Conservation (phyloP, 306 rosid genomes). For the Abrus pulchellus region DNA sequence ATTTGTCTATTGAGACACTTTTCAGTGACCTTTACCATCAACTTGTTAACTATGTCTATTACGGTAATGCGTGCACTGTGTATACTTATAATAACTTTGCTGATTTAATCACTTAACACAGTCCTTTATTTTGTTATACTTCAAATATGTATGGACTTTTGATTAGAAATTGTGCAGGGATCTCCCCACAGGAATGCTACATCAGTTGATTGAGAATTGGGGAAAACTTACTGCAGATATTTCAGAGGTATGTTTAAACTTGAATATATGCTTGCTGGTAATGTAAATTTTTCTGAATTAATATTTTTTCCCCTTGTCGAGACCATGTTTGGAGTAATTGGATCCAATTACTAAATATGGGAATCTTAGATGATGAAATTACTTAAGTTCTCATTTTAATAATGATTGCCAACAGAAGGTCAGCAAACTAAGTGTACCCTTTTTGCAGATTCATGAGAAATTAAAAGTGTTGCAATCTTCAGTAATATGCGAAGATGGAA, state of each 20-base stretch:
- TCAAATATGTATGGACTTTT: conserved; percentile 32
- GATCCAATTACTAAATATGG: conserved; percentile 22
- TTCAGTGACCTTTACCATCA: not conserved
- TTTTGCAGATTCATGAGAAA: conserved; percentile 73
- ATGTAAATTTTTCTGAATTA: conserved; percentile 4
- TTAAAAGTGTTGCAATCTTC: conserved; percentile 69
- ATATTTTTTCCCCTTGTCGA: not conserved
- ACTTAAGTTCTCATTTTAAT: conserved; percentile 22
- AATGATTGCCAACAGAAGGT: conserved; percentile 22
- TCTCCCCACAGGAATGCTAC: conserved; percentile 68
- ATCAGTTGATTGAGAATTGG: conserved; percentile 78
- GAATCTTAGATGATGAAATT: conserved; percentile 33
- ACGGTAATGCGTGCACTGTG: not conserved
- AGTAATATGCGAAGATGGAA: conserved; percentile 59
- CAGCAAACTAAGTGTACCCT: not conserved
- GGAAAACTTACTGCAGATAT: conserved; percentile 63
- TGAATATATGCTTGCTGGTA: conserved; percentile 39
- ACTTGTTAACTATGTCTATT: not conserved
- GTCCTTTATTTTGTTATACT: conserved; percentile 24
- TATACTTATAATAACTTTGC: not conserved
- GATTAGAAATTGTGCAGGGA: conserved; percentile 68
- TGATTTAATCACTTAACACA: conserved; percentile 31
- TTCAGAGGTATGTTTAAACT: conserved; percentile 69
- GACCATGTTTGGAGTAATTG: conserved; percentile 26
- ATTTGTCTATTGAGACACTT: conserved; percentile 20